These are phyloP conservation scores for Aspergillus sp. DNA, from an alignment of 2,329 filamentous ascomycete species.

Conservation along the genomic window DNA sequence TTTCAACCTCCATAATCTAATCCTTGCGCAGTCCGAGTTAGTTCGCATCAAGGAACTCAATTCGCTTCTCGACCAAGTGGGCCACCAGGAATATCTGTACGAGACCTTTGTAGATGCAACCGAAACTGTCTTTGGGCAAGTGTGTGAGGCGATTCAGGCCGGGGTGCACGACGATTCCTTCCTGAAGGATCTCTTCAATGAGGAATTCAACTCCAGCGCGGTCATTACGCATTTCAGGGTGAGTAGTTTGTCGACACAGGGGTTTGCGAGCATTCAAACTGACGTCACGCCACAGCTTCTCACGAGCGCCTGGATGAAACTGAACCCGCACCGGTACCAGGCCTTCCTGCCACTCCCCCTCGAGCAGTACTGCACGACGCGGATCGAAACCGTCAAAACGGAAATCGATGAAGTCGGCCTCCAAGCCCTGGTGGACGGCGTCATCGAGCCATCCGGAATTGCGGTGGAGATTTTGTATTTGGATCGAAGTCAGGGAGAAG, in stretches of 20 bases:
- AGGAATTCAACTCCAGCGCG: slow-evolving; percentile 62
- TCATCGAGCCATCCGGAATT: slow-evolving; percentile 76
- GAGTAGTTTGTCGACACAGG: slow-evolving; percentile 19
- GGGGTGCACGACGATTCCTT: slow-evolving; percentile 58
- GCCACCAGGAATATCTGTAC: slow-evolving; percentile 67
- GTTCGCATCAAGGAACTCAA: slow-evolving; percentile 70
- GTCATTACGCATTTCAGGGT: slow-evolving; percentile 83
- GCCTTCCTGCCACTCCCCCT: slow-evolving; percentile 68
- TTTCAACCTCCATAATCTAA: slow-evolving; percentile 63
- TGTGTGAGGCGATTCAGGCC: slow-evolving; percentile 57
- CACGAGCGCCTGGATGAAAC: slow-evolving; percentile 80
- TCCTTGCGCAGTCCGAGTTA: slow-evolving; percentile 68
- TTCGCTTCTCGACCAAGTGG: slow-evolving; percentile 66
- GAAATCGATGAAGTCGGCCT: slow-evolving; percentile 94
- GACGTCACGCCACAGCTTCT: slow-evolving; percentile 63
- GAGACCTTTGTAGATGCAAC: slow-evolving; percentile 83
- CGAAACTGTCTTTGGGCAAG: slow-evolving; percentile 63
- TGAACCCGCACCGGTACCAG: slow-evolving; percentile 66
- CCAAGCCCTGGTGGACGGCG: slow-evolving; percentile 70
- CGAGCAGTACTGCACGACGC: slow-evolving; percentile 66
- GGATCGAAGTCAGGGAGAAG: slow-evolving; percentile 75
- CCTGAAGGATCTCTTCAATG: slow-evolving; percentile 72
- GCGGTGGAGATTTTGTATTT: slow-evolving; percentile 87
- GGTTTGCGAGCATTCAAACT: slow-evolving; percentile 17
- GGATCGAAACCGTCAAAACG: slow-evolving; percentile 70